Percentiles rank a stretch among this genome's conserved stretches.
phyloP scores from a whole-genome alignment of 2,329 filamentous ascomycete genomes.

The Penicillium freii region DNA sequence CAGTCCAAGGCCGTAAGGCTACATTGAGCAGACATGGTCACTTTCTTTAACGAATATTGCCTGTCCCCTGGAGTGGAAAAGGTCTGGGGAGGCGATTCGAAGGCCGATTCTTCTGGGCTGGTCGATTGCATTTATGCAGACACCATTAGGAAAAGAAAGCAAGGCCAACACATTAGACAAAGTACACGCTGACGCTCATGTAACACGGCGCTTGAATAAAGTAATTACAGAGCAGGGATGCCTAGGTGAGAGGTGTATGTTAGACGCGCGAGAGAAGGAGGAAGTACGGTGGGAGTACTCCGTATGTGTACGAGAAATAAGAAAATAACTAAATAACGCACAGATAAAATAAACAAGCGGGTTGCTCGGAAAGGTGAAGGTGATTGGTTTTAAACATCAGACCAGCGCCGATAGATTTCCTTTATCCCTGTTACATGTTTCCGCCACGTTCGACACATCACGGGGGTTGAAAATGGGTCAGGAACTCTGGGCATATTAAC shows the following conservation, averaged over 20 bases:
- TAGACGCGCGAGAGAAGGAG: background rate
- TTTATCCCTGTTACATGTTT: conserved; percentile 21
- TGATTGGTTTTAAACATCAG: conserved; percentile 16
- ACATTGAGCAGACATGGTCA: conserved; percentile 11
- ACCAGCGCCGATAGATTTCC: background rate
- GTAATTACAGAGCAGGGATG: conserved; percentile 8
- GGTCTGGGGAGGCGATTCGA: conserved; percentile 10
- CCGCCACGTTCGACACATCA: conserved; percentile 36
- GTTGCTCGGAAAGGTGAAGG: conserved; percentile 9
- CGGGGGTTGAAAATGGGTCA: conserved; percentile 18
- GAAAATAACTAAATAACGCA: conserved; percentile 1
- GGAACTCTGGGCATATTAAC: conserved; percentile 15
- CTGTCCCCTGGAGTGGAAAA: background rate
- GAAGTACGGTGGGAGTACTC: background rate
- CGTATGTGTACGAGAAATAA: background rate
- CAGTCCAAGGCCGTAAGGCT: conserved; percentile 6
- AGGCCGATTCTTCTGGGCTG: conserved; percentile 9
- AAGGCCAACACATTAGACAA: conserved; percentile 16
- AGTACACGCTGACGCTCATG: conserved; percentile 11
- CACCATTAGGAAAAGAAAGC: background rate
- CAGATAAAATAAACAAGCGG: conserved; percentile 6
- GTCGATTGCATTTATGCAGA: conserved; percentile 22
- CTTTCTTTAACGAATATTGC: background rate
- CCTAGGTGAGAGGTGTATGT: background rate
- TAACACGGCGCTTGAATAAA: conserved; percentile 13